Evolutionary conservation across 2,329 filamentous ascomycete genomes (phyloP).

Genomic region (Dactylellina leptospora): DNA sequence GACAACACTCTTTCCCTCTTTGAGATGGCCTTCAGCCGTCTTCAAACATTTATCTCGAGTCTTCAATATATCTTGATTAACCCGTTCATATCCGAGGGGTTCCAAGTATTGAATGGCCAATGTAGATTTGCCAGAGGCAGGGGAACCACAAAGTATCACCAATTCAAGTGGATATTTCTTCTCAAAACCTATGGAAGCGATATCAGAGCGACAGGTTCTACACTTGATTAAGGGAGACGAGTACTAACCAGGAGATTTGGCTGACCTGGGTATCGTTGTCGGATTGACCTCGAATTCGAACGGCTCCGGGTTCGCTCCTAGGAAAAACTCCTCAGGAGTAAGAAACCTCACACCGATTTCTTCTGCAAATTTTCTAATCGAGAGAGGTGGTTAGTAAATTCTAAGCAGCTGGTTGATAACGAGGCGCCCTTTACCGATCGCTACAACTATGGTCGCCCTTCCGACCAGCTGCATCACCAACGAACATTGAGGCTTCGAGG

Average conservation of each 20-base stretch:
- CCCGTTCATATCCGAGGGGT: conserved; percentile 79
- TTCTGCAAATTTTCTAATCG: conserved; percentile 76
- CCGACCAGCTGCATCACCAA: conserved; percentile 83
- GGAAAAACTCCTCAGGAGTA: conserved; percentile 93
- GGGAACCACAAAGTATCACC: conserved; percentile 86
- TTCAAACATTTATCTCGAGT: conserved; percentile 75
- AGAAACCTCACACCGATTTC: conserved; percentile 82
- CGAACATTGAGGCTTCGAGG: conserved; percentile 76
- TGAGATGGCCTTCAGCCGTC: conserved; percentile 71
- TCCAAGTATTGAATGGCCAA: conserved; percentile 83
- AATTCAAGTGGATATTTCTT: conserved; percentile 76
- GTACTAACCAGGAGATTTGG: conserved; percentile 23
- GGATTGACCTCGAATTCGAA: conserved; percentile 79
- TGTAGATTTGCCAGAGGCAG: conserved; percentile 89
- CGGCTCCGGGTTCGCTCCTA: conserved; percentile 71
- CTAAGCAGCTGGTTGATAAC: no score
- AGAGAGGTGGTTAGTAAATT: conserved; percentile 27
- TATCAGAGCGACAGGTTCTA: conserved; percentile 4
- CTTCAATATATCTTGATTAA: conserved; percentile 92
- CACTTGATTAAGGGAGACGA: not conserved
- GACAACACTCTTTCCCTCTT: conserved; percentile 73
- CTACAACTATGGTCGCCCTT: conserved; percentile 55
- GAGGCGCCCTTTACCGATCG: conserved; percentile 55
- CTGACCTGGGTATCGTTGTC: conserved; percentile 59
- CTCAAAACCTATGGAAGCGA: conserved; percentile 58